A percentile compares a stretch with the other conserved stretches of the same genome.
These are phyloP conservation scores for Erysiphe pulchra DNA, from an alignment of 2,329 filamentous ascomycete species.

Conservation along the genomic window DNA sequence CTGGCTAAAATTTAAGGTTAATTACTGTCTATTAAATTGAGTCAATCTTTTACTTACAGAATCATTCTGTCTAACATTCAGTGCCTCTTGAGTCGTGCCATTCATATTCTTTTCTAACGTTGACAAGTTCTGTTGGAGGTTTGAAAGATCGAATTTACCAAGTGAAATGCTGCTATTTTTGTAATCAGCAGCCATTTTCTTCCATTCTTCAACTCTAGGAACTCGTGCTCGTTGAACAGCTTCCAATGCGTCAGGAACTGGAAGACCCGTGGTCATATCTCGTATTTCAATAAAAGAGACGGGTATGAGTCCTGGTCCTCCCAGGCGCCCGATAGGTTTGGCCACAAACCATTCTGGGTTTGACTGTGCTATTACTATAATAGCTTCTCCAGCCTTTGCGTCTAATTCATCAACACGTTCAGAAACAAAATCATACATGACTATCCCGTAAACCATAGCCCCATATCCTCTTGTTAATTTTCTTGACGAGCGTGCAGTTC, in stretches of 20 bases:
- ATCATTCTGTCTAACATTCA: too few species aligned
- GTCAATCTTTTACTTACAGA: too few species aligned
- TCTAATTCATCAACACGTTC: constrained; percentile 91
- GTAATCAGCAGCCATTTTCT: constrained; percentile 97
- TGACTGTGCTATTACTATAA: constrained; percentile 95
- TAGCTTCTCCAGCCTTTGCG: constrained; percentile 81
- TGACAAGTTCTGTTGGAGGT: constrained; percentile 23
- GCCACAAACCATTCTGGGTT: constrained; percentile 99
- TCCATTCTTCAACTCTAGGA: constrained; percentile 93
- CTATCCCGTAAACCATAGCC: constrained; percentile 86
- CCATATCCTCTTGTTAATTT: constrained; percentile 35
- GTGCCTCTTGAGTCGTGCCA: too few species aligned
- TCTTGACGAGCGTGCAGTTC: constrained; percentile 13
- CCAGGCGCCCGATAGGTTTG: constrained; percentile 93
- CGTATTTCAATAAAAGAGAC: constrained; percentile 92
- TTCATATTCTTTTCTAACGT: constrained; percentile 39
- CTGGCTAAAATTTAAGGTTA: too few species aligned
- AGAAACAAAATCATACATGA: constrained; percentile 90
- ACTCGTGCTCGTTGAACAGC: constrained; percentile 76
- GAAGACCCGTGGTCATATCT: constrained; percentile 70
- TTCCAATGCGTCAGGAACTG: constrained; percentile 58
- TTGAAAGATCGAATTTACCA: constrained; percentile 55
- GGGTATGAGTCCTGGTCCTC: constrained; percentile 81
- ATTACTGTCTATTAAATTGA: too few species aligned
- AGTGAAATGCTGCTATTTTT: constrained; percentile 97